Conservation (phyloP, 75 land plant species). For the Cunninghamia lanceolata region DNA sequence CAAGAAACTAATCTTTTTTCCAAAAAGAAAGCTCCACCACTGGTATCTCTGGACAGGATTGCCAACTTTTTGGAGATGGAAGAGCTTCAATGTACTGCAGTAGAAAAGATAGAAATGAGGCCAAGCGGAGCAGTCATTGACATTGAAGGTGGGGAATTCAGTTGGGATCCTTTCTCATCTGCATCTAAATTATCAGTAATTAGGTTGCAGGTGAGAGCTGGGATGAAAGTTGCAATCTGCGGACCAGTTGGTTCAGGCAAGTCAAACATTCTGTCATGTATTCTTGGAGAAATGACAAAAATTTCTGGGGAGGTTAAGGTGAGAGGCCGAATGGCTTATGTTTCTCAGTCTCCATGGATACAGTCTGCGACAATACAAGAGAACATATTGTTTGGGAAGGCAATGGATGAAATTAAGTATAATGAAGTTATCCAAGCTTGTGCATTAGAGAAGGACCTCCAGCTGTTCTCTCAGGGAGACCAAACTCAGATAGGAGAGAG, state of each 20-base stretch:
- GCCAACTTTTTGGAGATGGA: constrained; percentile 48
- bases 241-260: constrained; percentile 86
- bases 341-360: constrained; percentile 83
- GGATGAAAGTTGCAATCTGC: constrained; percentile 70
- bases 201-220: constrained; percentile 42
- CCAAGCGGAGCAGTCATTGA: constrained; percentile 17
- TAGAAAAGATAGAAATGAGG: background rate
- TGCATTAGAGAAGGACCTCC: constrained; percentile 61
- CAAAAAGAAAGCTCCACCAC: too few species aligned
- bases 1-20: too few species aligned
- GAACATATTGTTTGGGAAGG: constrained; percentile 75
- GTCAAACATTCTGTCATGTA: constrained; percentile 68
- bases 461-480: constrained; percentile 58
- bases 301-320: constrained; percentile 46
- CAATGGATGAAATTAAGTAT: constrained; percentile 47
- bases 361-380: constrained; percentile 74
- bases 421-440: constrained; percentile 59
- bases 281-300: constrained; percentile 75
- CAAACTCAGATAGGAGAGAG: constrained; percentile 24
- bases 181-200: constrained; percentile 27
- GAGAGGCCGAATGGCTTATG: constrained; percentile 74
- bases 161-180: constrained; percentile 38
- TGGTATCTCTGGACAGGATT: constrained; percentile 54
- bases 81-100: constrained; percentile 38
- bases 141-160: constrained; percentile 41